Evolutionary conservation across 805 yeast species (phyloP), one percentile per base, ranked within the genome.

Genomic region (Candida suzukii): DNA sequence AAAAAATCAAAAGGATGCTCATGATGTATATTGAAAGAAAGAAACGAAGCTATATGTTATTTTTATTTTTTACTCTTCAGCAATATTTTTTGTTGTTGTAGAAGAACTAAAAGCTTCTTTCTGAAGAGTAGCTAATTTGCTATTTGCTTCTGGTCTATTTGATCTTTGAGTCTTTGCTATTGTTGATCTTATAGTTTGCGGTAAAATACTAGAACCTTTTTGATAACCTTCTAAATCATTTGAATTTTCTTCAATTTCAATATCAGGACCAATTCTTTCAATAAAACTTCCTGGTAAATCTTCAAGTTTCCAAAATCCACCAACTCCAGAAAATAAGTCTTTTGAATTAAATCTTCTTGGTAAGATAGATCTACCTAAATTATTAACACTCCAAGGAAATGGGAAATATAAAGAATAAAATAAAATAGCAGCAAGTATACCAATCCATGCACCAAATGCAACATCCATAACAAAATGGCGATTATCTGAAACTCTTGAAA

Each of bases 401-500:
- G 74, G 71, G 48, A 71, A 71, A 47, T 70, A 71, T n/a, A 65
- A 53, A 10, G 56, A 48, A 44, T 70, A 72, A 33, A 65, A 60
- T 41, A 63, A 41, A n/a, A 51, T 41, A 0, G 67, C 70, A 27
- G 57, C 46, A 2, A 36, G 17, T 0, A 59, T 37, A 0, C 77
- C 78, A 35, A 71, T 60, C 0, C 58, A 4, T 0, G 61, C 51
- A 2, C 77, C 77, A 11, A 49, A 52, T 7, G 67, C 39, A 11
- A 71, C 63, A 49, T 72, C 77, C 20, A 54, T 24, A 3, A 67
- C 39, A 41, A 61, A 67, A 48, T 71, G 76, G 28, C 75, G 52
- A 47, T 71, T 67, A 45, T 72, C 77, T n/a, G 76, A 67, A n/a
- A 66, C 55, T 41, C 76, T 52, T 3, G 76, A 63, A 19, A 64